A percentile compares a stretch with the other conserved stretches of the same genome.
Conservation (phyloP, 305 asterid genomes). For the Salvia sclarea region DNA sequence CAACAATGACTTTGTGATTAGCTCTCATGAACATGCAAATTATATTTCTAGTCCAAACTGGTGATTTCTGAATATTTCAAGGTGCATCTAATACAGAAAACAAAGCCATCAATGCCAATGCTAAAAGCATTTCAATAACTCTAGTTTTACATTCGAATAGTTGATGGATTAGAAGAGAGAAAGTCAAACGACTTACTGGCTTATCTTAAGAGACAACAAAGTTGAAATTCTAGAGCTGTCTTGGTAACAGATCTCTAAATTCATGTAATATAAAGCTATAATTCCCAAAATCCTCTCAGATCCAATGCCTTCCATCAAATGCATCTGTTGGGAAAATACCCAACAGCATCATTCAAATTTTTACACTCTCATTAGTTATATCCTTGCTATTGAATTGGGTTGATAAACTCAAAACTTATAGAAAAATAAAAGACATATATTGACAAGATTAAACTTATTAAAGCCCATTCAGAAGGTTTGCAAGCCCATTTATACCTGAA, state of each 20-base stretch:
- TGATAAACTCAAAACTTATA: slow-evolving; percentile 22
- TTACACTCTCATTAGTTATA: slow-evolving; percentile 15
- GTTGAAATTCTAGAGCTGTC: not conserved
- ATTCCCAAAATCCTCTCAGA: not conserved
- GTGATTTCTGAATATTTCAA: slow-evolving; percentile 19
- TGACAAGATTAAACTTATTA: slow-evolving; percentile 11
- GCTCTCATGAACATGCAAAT: slow-evolving; percentile 18
- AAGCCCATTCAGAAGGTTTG: slow-evolving; percentile 13
- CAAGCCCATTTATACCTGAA: slow-evolving; percentile 69
- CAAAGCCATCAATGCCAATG: slow-evolving; percentile 10
- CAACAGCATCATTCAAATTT: slow-evolving; percentile 12
- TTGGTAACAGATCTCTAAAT: not conserved
- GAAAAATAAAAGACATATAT: not conserved
- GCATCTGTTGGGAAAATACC: too few species aligned
- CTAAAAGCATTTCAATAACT: slow-evolving; percentile 1
- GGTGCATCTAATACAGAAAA: slow-evolving; percentile 24
- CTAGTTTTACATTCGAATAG: not conserved
- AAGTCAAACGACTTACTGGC: not conserved
- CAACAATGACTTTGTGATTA: slow-evolving; percentile 18
- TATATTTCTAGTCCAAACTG: slow-evolving; percentile 8
- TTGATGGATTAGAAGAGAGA: slow-evolving; percentile 5
- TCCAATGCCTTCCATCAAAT: slow-evolving; percentile 9
- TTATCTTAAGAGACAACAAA: not conserved
- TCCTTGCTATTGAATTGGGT: slow-evolving; percentile 24
- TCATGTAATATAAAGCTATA: not conserved